Evolutionary conservation across 2,329 filamentous ascomycete genomes (phyloP).

Genomic region (Aspergillus tamarii): DNA sequence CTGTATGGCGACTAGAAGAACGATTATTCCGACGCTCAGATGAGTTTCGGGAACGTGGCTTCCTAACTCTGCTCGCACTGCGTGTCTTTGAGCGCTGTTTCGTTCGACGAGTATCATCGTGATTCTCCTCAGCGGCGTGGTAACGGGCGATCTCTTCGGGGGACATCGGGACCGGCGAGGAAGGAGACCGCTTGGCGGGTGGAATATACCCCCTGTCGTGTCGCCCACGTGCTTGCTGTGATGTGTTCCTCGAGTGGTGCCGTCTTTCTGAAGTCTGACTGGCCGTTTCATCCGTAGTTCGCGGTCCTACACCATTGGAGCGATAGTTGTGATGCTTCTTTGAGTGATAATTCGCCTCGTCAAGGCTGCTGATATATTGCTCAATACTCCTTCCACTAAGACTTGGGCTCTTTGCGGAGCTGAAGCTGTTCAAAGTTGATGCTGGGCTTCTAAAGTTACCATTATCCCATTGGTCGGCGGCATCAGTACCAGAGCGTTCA

Average conservation of each 20-base stretch:
- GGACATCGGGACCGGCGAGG: constrained; percentile 92
- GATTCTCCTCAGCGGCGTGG: constrained; percentile 50
- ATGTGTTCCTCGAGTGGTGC: constrained; percentile 60
- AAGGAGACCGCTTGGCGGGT: constrained; percentile 82
- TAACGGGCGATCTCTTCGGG: constrained; percentile 71
- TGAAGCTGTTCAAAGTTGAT: constrained; percentile 51
- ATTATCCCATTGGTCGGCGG: constrained; percentile 56
- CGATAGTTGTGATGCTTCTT: constrained; percentile 52
- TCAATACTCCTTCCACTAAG: constrained; percentile 70
- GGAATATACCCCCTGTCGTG: constrained; percentile 68
- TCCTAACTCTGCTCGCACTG: constrained; percentile 58
- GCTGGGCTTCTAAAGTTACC: constrained; percentile 42
- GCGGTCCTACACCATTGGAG: constrained; percentile 56
- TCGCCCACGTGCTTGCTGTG: constrained; percentile 69
- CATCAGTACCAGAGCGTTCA: constrained; percentile 54
- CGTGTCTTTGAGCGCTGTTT: constrained; percentile 37
- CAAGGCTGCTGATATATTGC: constrained; percentile 83
- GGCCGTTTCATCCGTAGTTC: constrained; percentile 45
- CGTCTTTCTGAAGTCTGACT: constrained; percentile 54
- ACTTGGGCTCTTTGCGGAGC: constrained; percentile 58
- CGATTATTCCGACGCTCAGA: constrained; percentile 37
- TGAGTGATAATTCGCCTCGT: constrained; percentile 70
- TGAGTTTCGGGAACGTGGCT: constrained; percentile 36
- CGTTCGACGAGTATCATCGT: constrained; percentile 53
- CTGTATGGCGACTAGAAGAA: constrained; percentile 47